These are phyloP conservation scores for Ophiostoma piceae DNA, from an alignment of 2,329 filamentous ascomycete genomes.

Conservation along the genomic window DNA sequence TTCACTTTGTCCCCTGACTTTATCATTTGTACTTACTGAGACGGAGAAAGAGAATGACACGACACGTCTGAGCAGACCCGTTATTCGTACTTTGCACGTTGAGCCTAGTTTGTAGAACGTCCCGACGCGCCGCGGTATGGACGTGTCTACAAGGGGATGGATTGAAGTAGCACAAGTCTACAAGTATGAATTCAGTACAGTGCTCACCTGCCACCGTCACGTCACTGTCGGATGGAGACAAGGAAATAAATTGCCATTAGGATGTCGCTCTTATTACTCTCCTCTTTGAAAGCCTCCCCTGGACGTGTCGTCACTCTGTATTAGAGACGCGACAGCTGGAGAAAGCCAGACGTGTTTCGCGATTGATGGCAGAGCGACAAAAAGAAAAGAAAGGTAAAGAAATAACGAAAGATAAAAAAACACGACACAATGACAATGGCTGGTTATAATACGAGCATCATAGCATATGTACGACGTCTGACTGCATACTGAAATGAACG, in stretches of 20 bases:
- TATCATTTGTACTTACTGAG: no score
- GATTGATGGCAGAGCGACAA: not conserved
- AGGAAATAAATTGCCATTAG: not conserved
- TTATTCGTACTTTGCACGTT: not conserved
- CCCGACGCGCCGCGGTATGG: conserved; percentile 1
- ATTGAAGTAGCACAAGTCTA: not conserved
- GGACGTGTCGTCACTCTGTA: not conserved
- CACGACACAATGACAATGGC: not conserved
- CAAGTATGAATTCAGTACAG: no score
- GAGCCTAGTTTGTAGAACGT: not conserved
- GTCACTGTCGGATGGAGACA: conserved; percentile 1
- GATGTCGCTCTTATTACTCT: not conserved
- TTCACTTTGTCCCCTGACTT: not conserved
- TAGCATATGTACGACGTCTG: not conserved
- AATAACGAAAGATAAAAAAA: not conserved
- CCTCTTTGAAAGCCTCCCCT: not conserved
- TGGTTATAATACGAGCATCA: not conserved
- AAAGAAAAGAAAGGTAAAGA: not conserved
- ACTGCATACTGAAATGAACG: not conserved
- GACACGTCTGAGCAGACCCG: not conserved
- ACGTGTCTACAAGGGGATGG: conserved; percentile 10
- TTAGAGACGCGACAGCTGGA: not conserved
- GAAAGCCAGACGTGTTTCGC: not conserved
- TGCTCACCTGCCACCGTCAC: conserved; percentile 5
- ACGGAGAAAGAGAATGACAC: not conserved